Evolutionary conservation across 495 filamentous ascomycete species (phyloP).

Genomic region (Xylaria palmicola): DNA sequence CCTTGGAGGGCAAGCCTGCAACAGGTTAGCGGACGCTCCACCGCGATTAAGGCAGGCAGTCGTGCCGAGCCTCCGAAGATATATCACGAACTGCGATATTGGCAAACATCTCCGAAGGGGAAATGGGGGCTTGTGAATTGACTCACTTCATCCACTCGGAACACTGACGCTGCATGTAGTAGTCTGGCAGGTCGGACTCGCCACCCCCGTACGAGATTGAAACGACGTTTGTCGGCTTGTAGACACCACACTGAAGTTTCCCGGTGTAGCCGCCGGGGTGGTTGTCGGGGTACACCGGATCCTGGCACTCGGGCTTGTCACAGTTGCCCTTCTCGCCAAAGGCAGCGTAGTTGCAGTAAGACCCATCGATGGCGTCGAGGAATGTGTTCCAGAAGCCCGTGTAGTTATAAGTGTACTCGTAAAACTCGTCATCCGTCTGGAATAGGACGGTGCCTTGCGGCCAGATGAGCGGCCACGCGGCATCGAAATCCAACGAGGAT

Average conservation of each 20-base stretch:
- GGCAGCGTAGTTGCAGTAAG: conserved; percentile 54
- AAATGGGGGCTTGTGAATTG: background rate
- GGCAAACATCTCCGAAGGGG: background rate
- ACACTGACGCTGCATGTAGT: conserved; percentile 32
- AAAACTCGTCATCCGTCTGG: conserved; percentile 57
- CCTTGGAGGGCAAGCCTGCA: conserved; percentile 54
- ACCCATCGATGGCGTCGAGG: conserved; percentile 57
- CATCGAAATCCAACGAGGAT: conserved; percentile 36
- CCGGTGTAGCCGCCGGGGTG: conserved; percentile 54
- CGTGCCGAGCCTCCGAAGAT: background rate
- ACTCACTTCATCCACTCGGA: conserved; percentile 50
- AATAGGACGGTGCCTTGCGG: conserved; percentile 60
- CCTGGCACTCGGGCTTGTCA: conserved; percentile 28
- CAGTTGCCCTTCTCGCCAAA: conserved; percentile 36
- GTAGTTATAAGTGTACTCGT: conserved; percentile 44
- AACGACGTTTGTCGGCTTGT: conserved; percentile 34
- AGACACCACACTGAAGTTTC: conserved; percentile 54
- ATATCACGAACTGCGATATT: background rate
- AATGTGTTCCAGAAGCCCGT: conserved; percentile 41
- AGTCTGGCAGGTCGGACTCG: conserved; percentile 28
- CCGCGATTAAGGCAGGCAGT: background rate
- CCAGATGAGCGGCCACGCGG: conserved; percentile 46
- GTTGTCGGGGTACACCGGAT: conserved; percentile 51
- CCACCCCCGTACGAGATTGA: conserved; percentile 32
- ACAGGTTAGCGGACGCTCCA: background rate